Conservation (phyloP, 352 stramenopile genomes). For the Pythium rishiriense region DNA sequence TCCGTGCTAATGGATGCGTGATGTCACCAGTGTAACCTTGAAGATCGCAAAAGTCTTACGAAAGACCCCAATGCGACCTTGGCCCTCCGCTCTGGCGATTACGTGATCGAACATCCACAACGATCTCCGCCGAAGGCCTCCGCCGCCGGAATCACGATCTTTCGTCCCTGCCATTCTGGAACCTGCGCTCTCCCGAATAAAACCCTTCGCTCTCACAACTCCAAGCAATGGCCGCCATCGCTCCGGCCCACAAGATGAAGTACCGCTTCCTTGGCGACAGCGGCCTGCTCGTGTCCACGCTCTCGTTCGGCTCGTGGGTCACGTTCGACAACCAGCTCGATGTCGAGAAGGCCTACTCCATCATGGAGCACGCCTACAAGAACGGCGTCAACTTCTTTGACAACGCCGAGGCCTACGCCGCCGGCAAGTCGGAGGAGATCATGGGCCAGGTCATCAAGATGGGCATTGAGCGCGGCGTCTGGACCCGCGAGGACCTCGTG, state of each 20-base stretch:
- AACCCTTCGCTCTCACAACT: too few relatives aligned
- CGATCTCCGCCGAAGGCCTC: not conserved
- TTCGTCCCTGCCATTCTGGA: not conserved
- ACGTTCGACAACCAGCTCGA: conserved; percentile 48
- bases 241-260: conserved; percentile 37
- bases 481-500: conserved; percentile 55
- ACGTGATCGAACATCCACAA: not conserved
- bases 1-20: not conserved
- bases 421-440: conserved; percentile 41
- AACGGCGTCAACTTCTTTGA: conserved; percentile 66
- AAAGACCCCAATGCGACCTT: not conserved
- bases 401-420: conserved; percentile 52
- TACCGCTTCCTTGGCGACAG: conserved; percentile 53
- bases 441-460: conserved; percentile 55
- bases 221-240: not conserved
- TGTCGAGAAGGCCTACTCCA: conserved; percentile 48
- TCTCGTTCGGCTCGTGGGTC: conserved; percentile 52
- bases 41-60: not conserved
- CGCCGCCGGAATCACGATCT: not conserved
- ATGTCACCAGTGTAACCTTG: not conserved
- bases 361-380: conserved; percentile 58
- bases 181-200: not conserved
- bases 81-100: not conserved
- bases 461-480: conserved; percentile 41
- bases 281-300: conserved; percentile 43